These are phyloP conservation scores for Sugiyamaella novakii DNA, from an alignment of 1,139 yeast genomes.

Conservation along the genomic window DNA sequence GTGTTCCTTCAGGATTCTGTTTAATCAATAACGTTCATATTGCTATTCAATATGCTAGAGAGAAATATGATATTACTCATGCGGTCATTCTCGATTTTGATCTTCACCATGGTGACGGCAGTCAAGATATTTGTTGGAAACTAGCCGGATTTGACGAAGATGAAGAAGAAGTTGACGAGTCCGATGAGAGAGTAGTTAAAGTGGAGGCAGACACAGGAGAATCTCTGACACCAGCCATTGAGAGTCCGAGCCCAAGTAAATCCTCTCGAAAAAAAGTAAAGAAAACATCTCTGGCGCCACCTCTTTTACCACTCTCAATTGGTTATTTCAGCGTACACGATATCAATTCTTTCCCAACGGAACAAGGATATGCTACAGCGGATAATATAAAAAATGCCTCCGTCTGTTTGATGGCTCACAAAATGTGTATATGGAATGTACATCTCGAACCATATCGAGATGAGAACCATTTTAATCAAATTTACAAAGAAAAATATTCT, in stretches of 20 bases:
- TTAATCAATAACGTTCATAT: slow-evolving; percentile 79
- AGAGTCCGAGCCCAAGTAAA: slow-evolving; percentile 1
- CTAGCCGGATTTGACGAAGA: slow-evolving; percentile 60
- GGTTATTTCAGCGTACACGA: slow-evolving; percentile 88
- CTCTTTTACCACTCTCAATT: slow-evolving; percentile 35
- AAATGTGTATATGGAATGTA: slow-evolving; percentile 80
- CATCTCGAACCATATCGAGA: slow-evolving; percentile 71
- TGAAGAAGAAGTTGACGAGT: slow-evolving; percentile 22
- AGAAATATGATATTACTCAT: slow-evolving; percentile 66
- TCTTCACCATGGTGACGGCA: slow-evolving; percentile 91
- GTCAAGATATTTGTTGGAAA: slow-evolving; percentile 86
- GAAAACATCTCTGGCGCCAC: slow-evolving; percentile 9
- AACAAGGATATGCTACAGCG: slow-evolving; percentile 71
- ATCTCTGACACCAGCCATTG: background rate
- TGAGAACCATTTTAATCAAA: slow-evolving; percentile 60
- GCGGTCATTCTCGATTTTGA: slow-evolving; percentile 84
- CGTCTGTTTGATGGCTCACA: slow-evolving; percentile 77
- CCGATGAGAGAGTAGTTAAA: slow-evolving; percentile 12
- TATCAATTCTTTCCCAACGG: slow-evolving; percentile 85
- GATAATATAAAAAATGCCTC: slow-evolving; percentile 76
- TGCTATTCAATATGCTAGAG: slow-evolving; percentile 77
- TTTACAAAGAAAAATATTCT: slow-evolving; percentile 65
- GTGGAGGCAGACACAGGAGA: background rate
- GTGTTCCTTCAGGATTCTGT: slow-evolving; percentile 87
- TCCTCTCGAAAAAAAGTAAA: slow-evolving; percentile 10